These are phyloP conservation scores for Penicillium sp. DNA, from an alignment of 2,329 filamentous ascomycete species.

Conservation along the genomic window DNA sequence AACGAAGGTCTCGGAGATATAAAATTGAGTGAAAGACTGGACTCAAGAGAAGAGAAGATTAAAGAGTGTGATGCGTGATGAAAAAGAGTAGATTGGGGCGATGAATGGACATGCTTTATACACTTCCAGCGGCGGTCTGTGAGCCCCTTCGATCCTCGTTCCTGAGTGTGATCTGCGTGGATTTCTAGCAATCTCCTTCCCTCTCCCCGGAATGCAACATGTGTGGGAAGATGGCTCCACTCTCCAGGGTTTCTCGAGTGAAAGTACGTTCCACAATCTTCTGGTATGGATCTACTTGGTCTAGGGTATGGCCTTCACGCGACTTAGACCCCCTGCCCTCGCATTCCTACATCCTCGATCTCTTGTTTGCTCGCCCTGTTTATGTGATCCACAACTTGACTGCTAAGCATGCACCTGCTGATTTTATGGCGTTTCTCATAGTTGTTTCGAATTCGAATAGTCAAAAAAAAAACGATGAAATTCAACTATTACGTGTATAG, in stretches of 20 bases:
- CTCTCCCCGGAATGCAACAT: constrained; percentile 32
- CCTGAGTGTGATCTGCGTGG: constrained; percentile 8
- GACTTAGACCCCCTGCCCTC: constrained; percentile 2
- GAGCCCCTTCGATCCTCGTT: constrained; percentile 9
- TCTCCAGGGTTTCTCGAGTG: constrained; percentile 5
- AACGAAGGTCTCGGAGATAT: constrained; percentile 18
- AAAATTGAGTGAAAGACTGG: constrained; percentile 26
- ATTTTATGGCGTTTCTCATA: neutral
- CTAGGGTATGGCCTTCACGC: constrained; percentile 11
- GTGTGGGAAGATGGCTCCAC: constrained; percentile 26
- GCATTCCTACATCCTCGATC: constrained; percentile 14
- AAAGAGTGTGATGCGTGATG: constrained; percentile 36
- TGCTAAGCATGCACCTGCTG: neutral
- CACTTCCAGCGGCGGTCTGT: constrained; percentile 25
- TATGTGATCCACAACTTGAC: neutral
- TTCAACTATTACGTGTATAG: neutral
- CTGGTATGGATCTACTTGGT: constrained; percentile 29
- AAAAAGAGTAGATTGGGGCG: constrained; percentile 19
- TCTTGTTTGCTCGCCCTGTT: neutral
- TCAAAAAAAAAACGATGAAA: neutral
- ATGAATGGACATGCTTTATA: constrained; percentile 33
- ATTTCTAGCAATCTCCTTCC: constrained; percentile 15
- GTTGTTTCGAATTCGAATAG: neutral
- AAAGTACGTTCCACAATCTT: constrained; percentile 7
- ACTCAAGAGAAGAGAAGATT: constrained; percentile 25